Evolutionary conservation across 345 rosid genomes (phyloP), one percentile per base, ranked within the genome.

Genomic region (Luvunga scandens): DNA sequence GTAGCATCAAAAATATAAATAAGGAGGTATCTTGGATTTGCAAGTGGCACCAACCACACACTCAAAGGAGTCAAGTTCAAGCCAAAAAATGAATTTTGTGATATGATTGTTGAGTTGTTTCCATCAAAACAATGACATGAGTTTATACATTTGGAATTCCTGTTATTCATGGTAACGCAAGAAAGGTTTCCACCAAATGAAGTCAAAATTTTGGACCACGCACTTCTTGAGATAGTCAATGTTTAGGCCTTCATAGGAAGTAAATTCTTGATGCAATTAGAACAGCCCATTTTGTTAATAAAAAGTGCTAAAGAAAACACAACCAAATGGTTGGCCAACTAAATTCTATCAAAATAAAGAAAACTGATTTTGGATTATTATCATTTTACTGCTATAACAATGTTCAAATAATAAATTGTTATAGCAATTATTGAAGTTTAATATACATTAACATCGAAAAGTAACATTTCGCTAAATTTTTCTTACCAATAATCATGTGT

Each of bases 101-200:
- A 42, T 55, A n/a, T 34, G 21, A 39, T 66, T 31, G 73, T 53
- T 36, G 71, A 21, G 50, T 21, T 33, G 73, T 66, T 66, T 18
- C 68, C 60, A 57, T 68, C 78, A 33, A 63, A 16, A 67, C 39
- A 74, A 74, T 60, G 64, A 73, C 75, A 73, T 28, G 34, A 59
- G 62, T 67, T 68, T 38, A 71, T 57, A 14, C 6, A 22, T 31
- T 21, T 66, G 64, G 19, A 61, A 66, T 67, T 66, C 66, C 21
- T 28, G 25, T 24, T 22, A 30, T 53, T 65, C n/a, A 27, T 55
- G 60, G 30, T 21, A 73, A 19, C 61, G 50, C 8, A 55, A 28
- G 28, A 10, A 25, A 8, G 30, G 22, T 65, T 56, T 19, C 55
- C 21, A 72, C 64, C 34, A 75, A 39, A 42, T 74, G 38, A 62